Evolutionary conservation across 176 grass and related monocot genomes (phyloP).

Genomic region (Cymbopogon citratus): DNA sequence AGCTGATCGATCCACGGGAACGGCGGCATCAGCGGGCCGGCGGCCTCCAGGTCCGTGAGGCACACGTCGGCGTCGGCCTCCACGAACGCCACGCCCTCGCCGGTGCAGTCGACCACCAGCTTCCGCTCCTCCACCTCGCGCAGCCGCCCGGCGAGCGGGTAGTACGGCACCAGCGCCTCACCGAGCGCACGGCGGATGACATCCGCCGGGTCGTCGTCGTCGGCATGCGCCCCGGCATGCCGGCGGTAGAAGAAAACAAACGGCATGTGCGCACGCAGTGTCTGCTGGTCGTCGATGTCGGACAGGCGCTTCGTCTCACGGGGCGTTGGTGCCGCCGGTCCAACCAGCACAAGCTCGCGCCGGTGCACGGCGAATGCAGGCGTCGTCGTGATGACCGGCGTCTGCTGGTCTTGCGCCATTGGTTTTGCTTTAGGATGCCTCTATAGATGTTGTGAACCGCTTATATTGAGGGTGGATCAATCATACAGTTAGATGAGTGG

Average conservation of each 20-base stretch:
- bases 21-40: conserved; percentile 11
- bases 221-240: no score
- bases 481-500: no score
- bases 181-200: conserved; percentile 26
- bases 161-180: conserved; percentile 42
- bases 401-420: background rate
- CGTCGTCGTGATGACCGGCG: background rate
- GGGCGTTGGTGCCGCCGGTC: conserved; percentile 17
- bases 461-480: background rate
- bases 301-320: conserved; percentile 42
- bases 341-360: conserved; percentile 4
- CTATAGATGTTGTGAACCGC: background rate
- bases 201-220: background rate
- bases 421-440: background rate
- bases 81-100: conserved; percentile 36
- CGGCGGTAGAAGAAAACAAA: conserved; percentile 27
- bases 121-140: conserved; percentile 21
- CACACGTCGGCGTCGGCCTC: conserved; percentile 53
- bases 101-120: conserved; percentile 56
- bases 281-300: conserved; percentile 53
- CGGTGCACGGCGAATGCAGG: conserved; percentile 32
- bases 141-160: conserved; percentile 39
- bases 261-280: background rate
- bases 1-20: conserved; percentile 45
- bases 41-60: conserved; percentile 14